phyloP scores from a whole-genome alignment of 495 filamentous ascomycete genomes.

The Glonium stellatum region DNA sequence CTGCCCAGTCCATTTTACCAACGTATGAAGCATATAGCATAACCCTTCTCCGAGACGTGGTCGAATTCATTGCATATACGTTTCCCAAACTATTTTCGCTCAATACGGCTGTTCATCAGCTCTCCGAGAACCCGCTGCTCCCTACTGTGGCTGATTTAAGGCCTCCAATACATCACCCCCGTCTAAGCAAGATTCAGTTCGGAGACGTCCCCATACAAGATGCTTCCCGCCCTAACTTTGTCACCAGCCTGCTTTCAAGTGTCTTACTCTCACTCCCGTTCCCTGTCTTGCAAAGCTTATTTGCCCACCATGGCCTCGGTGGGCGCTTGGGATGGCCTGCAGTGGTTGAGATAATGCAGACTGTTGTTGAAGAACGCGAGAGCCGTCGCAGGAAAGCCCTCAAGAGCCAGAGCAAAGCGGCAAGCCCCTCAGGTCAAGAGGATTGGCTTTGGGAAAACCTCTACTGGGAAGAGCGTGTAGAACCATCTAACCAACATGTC shows the following conservation, averaged over 20 bases:
- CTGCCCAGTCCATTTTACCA: neutral
- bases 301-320: conserved; percentile 46
- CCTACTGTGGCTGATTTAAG: conserved; percentile 31
- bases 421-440: conserved; percentile 13
- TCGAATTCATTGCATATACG: conserved; percentile 31
- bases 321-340: conserved; percentile 41
- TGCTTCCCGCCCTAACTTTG: conserved; percentile 29
- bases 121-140: conserved; percentile 28
- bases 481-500: conserved; percentile 8
- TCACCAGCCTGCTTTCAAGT: conserved; percentile 47
- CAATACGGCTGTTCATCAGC: conserved; percentile 29
- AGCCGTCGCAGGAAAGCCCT: conserved; percentile 26
- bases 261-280: conserved; percentile 60
- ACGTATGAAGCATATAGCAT: conserved; percentile 24
- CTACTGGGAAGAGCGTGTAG: conserved; percentile 37
- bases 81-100: conserved; percentile 32
- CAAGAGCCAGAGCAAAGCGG: conserved; percentile 11
- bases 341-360: conserved; percentile 42
- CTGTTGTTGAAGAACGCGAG: conserved; percentile 57
- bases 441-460: conserved; percentile 30
- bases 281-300: conserved; percentile 47
- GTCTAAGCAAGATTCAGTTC: conserved; percentile 57
- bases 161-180: conserved; percentile 39
- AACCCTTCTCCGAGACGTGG: conserved; percentile 23
- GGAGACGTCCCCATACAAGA: conserved; percentile 51